Evolutionary conservation across 2,329 filamentous ascomycete genomes (phyloP).

Genomic region (Dactylella cylindrospora): DNA sequence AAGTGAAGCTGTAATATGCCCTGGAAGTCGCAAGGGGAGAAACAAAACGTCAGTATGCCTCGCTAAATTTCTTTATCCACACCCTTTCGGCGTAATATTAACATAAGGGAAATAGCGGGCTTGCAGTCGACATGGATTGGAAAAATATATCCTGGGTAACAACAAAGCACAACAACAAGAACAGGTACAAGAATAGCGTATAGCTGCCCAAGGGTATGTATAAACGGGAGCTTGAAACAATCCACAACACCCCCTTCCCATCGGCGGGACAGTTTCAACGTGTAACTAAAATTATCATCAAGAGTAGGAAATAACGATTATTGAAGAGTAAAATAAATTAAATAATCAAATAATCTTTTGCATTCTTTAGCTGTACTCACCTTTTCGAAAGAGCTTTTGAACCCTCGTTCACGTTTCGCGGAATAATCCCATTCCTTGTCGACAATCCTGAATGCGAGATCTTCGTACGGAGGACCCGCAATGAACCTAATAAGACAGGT

Average conservation of each 20-base stretch:
- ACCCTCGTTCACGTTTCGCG: slow-evolving; percentile 89
- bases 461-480: slow-evolving; percentile 91
- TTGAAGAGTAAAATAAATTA: slow-evolving; percentile 6
- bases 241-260: too few species aligned
- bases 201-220: too few species aligned
- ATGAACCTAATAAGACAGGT: slow-evolving; percentile 96
- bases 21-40: too few species aligned
- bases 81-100: too few species aligned
- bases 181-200: too few species aligned
- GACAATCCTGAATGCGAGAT: slow-evolving; percentile 94
- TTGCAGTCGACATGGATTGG: too few species aligned
- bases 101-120: too few species aligned
- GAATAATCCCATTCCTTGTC: slow-evolving; percentile 99
- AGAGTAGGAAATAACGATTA: slow-evolving; percentile 5
- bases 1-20: slow-evolving; percentile 96
- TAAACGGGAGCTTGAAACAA: too few species aligned
- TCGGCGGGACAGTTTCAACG: background rate
- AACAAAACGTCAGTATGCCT: slow-evolving; percentile 50
- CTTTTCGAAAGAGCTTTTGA: slow-evolving; percentile 97
- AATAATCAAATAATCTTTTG: slow-evolving; percentile 44
- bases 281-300: background rate
- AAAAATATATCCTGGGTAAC: too few species aligned
- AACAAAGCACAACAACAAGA: too few species aligned
- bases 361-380: slow-evolving; percentile 60
- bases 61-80: too few species aligned